Conservation (phyloP, 805 yeast species). For the Priceomyces carsonii region DNA sequence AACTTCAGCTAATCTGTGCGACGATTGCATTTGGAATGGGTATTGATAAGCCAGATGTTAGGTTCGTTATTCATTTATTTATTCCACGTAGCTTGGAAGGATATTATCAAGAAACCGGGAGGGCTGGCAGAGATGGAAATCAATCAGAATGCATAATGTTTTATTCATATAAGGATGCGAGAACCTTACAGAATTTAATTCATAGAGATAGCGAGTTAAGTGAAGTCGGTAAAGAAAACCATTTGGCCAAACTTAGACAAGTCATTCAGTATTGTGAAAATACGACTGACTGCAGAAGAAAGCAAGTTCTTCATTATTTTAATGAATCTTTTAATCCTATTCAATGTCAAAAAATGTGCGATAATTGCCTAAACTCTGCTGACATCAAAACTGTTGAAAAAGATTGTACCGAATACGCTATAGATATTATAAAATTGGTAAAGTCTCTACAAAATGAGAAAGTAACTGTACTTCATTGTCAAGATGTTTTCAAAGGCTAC, state of each 20-base stretch:
- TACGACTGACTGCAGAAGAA: slow-evolving; percentile 83
- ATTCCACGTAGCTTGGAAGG: slow-evolving; percentile 92
- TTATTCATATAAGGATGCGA: slow-evolving; percentile 78
- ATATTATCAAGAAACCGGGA: slow-evolving; percentile 96
- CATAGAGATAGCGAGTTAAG: slow-evolving; percentile 71
- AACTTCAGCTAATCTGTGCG: slow-evolving; percentile 83
- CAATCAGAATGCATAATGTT: slow-evolving; percentile 81
- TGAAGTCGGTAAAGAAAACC: slow-evolving; percentile 67
- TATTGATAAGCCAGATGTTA: slow-evolving; percentile 92
- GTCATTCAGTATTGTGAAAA: slow-evolving; percentile 93
- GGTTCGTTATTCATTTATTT: slow-evolving; percentile 86
- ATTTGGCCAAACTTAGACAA: slow-evolving; percentile 71
- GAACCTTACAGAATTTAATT: slow-evolving; percentile 73
- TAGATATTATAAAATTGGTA: slow-evolving; percentile 60
- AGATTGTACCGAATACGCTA: slow-evolving; percentile 71
- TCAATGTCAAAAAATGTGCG: slow-evolving; percentile 75
- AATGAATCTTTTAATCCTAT: slow-evolving; percentile 74
- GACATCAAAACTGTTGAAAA: slow-evolving; percentile 45
- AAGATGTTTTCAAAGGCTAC: slow-evolving; percentile 80
- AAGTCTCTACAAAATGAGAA: slow-evolving; percentile 52
- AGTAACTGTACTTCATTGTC: slow-evolving; percentile 78
- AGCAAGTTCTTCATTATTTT: slow-evolving; percentile 86
- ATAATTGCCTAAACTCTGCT: slow-evolving; percentile 63
- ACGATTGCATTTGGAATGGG: slow-evolving; percentile 99
- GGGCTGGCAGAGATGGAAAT: slow-evolving; percentile 96